Conservation (phyloP, 176 grass and related monocot genomes). For the Hordeum vulgare region DNA sequence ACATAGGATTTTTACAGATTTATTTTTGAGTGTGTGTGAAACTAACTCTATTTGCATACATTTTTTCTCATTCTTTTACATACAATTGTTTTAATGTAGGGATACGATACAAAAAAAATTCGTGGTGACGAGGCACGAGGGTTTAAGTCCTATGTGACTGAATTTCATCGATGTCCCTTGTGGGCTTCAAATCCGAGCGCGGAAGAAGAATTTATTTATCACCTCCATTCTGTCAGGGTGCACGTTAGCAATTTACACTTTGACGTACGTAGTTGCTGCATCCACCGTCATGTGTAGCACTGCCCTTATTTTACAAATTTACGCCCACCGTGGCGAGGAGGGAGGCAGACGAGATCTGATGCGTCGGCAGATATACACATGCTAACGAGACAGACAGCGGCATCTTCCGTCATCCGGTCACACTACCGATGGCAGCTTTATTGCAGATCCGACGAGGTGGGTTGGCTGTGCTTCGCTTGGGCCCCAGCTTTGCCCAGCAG, state of each 20-base stretch:
- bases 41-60: too few relatives aligned
- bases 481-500: background rate
- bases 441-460: background rate
- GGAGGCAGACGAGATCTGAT: background rate
- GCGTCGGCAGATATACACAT: background rate
- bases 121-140: too few relatives aligned
- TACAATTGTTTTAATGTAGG: too few relatives aligned
- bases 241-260: background rate
- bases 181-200: too few relatives aligned
- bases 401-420: slow-evolving; percentile 4
- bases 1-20: too few relatives aligned
- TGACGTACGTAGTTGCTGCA: background rate
- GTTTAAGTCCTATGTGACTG: too few relatives aligned
- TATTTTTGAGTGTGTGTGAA: too few relatives aligned
- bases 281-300: background rate
- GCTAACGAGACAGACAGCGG: background rate
- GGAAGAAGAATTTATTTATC: too few relatives aligned
- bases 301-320: background rate
- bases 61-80: too few relatives aligned
- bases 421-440: background rate
- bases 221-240: background rate
- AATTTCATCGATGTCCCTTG: too few relatives aligned
- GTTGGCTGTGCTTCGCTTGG: background rate
- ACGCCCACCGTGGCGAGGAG: background rate
- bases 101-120: too few relatives aligned